A percentile compares a stretch with the other conserved stretches of the same genome.
Evolutionary conservation across 164 flowering plant genomes (phyloP).

Genomic region (Liriodendron chinense): DNA sequence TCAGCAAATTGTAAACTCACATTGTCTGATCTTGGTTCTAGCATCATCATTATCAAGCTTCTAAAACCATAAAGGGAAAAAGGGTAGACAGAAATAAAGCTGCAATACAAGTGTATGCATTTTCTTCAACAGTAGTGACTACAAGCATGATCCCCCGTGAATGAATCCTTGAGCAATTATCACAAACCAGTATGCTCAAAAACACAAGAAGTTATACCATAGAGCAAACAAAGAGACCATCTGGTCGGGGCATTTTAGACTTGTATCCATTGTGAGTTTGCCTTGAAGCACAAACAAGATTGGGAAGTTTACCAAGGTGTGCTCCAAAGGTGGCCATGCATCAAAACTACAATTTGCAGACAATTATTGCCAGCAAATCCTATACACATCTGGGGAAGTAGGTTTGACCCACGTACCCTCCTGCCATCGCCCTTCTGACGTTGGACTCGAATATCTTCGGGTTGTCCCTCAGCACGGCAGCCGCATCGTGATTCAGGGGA

Average conservation of each 20-base stretch:
- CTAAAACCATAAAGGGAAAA: not conserved
- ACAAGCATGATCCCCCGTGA: not conserved
- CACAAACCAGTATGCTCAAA: not conserved
- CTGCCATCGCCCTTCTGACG: slow-evolving; percentile 75
- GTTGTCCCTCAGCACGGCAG: slow-evolving; percentile 71
- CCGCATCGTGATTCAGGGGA: slow-evolving; percentile 77
- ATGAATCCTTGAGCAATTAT: not conserved
- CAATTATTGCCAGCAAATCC: not conserved
- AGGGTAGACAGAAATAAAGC: not conserved
- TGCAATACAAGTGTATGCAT: not conserved
- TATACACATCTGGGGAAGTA: slow-evolving; percentile 55
- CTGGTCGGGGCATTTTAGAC: not conserved
- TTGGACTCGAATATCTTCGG: slow-evolving; percentile 60
- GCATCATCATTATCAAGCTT: not conserved
- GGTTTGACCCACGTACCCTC: slow-evolving; percentile 66
- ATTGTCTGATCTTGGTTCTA: too few relatives aligned
- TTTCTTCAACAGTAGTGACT: not conserved
- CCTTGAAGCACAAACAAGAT: not conserved
- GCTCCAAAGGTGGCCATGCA: not conserved
- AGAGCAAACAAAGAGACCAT: not conserved
- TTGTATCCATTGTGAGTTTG: not conserved
- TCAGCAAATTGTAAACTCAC: too few relatives aligned
- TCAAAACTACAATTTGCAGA: not conserved
- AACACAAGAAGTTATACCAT: not conserved
- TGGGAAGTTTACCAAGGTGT: not conserved